phyloP scores from a whole-genome alignment of 1,284 basidiomycete species.

The Leccinum subrobustum region DNA sequence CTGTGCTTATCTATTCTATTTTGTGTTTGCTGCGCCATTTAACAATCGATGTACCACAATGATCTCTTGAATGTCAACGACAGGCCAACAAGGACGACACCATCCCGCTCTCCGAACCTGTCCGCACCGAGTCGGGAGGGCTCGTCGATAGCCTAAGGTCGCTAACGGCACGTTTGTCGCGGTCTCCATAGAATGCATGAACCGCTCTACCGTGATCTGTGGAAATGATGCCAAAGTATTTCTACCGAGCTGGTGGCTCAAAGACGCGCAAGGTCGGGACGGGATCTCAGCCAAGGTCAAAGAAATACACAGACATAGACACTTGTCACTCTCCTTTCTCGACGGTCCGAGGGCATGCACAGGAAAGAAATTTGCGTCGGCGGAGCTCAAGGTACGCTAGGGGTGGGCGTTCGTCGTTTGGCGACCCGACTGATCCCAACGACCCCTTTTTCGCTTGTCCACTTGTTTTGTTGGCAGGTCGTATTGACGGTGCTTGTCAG shows the following conservation, averaged over 20 bases:
- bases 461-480: neutral
- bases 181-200: slow-evolving; percentile 43
- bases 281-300: slow-evolving; percentile 28
- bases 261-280: slow-evolving; percentile 9
- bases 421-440: no score
- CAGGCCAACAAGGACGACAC: slow-evolving; percentile 48
- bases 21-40: no score
- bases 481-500: slow-evolving; percentile 39
- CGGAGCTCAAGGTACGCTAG: slow-evolving; percentile 45
- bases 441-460: no score
- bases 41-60: no score
- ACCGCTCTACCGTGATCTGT: slow-evolving; percentile 42
- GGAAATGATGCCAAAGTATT: slow-evolving; percentile 38
- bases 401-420: neutral
- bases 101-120: slow-evolving; percentile 40
- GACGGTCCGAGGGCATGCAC: no score
- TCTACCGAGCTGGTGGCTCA: slow-evolving; percentile 39
- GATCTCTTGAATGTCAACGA: neutral
- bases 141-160: slow-evolving; percentile 40
- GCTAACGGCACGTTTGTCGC: slow-evolving; percentile 43
- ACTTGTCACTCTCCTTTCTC: slow-evolving; percentile 19
- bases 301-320: slow-evolving; percentile 41
- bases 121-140: slow-evolving; percentile 33
- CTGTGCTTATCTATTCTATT: no score
- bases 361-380: slow-evolving; percentile 30